Conservation (phyloP, 2,329 filamentous ascomycete genomes). For the Shiraia sp. region DNA sequence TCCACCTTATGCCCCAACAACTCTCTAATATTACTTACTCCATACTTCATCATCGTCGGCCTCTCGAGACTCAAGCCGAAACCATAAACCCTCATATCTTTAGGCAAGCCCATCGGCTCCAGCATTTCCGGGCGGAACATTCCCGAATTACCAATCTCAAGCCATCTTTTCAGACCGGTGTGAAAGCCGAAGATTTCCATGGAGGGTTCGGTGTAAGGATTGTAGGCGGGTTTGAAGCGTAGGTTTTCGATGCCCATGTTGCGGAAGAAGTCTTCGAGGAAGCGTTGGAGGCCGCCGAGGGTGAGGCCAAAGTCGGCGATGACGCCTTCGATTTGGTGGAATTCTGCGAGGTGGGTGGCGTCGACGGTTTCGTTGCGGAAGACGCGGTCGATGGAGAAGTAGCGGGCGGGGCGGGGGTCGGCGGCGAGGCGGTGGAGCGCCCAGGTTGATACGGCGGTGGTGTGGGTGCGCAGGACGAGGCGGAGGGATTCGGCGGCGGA, state of each 20-base stretch:
- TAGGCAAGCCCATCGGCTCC: slow-evolving; percentile 89
- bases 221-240: slow-evolving; percentile 96
- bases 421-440: slow-evolving; percentile 89
- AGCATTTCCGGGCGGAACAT: slow-evolving; percentile 99
- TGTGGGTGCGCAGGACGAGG: slow-evolving; percentile 93
- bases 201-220: slow-evolving; percentile 73
- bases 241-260: slow-evolving; percentile 91
- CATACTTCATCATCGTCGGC: slow-evolving; percentile 96
- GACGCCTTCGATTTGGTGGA: slow-evolving; percentile 98
- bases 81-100: slow-evolving; percentile 90
- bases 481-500: slow-evolving; percentile 81
- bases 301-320: slow-evolving; percentile 96
- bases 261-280: slow-evolving; percentile 93
- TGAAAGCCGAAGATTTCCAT: slow-evolving; percentile 99
- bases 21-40: slow-evolving; percentile 81
- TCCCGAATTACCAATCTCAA: slow-evolving; percentile 96
- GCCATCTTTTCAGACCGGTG: slow-evolving; percentile 65
- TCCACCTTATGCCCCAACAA: slow-evolving; percentile 95
- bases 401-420: slow-evolving; percentile 82
- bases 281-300: slow-evolving; percentile 86
- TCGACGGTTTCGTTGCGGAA: slow-evolving; percentile 98
- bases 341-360: slow-evolving; percentile 94
- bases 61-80: slow-evolving; percentile 91
- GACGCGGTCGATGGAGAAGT: slow-evolving; percentile 97
- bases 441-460: slow-evolving; percentile 86